These are phyloP conservation scores for Aspergillus felis DNA, from an alignment of 2,329 filamentous ascomycete genomes.

Conservation along the genomic window DNA sequence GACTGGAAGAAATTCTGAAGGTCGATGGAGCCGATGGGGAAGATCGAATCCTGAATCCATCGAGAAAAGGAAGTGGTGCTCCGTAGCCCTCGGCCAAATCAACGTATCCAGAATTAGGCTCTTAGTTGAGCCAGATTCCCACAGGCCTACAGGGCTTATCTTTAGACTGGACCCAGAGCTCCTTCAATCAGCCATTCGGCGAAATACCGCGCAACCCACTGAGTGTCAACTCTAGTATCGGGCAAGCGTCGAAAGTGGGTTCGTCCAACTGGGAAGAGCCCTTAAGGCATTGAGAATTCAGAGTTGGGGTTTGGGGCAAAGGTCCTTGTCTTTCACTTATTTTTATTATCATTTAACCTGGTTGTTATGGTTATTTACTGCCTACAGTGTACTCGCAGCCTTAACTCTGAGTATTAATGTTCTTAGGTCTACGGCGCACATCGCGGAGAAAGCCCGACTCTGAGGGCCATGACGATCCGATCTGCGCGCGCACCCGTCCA, in stretches of 20 bases:
- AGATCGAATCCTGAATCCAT: not conserved
- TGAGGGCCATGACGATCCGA: constrained; percentile 14
- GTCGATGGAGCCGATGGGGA: not conserved
- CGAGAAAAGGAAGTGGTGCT: not conserved
- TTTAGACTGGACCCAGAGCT: not conserved
- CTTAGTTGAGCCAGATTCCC: not conserved
- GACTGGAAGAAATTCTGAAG: not conserved
- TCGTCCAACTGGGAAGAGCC: not conserved
- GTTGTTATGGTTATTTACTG: not conserved
- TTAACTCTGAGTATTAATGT: not conserved
- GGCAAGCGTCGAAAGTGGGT: not conserved
- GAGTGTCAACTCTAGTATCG: not conserved
- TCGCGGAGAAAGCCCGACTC: constrained; percentile 3
- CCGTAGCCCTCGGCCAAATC: not conserved
- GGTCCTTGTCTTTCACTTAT: not conserved
- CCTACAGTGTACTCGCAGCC: not conserved
- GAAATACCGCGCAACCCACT: not conserved
- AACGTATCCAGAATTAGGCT: not conserved
- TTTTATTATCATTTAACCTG: not conserved
- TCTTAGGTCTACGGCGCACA: not conserved
- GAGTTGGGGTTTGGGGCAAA: not conserved
- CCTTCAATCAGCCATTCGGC: not conserved
- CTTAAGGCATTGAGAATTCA: too few species aligned
- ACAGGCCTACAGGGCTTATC: not conserved
- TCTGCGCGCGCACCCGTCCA: constrained; percentile 8